phyloP scores from a whole-genome alignment of 495 filamentous ascomycete genomes.

The Sordaria brevicollis region DNA sequence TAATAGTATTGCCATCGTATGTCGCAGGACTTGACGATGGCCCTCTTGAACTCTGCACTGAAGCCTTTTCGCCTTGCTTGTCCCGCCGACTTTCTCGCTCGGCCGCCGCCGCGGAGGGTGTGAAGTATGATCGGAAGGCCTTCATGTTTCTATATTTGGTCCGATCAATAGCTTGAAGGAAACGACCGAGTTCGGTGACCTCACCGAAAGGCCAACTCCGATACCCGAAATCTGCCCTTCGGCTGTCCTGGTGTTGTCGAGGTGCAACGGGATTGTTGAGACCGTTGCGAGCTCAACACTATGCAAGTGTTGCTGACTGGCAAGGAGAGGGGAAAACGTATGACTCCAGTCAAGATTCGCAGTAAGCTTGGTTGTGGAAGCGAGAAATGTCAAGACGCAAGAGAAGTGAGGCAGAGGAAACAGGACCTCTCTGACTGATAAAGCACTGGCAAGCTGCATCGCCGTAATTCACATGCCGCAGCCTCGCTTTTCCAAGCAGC shows the following conservation, averaged over 20 bases:
- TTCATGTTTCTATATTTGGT: conserved; percentile 10
- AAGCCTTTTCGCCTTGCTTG: not conserved
- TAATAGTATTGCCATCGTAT: not conserved
- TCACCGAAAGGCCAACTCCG: not conserved
- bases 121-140: conserved; percentile 16
- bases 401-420: not conserved
- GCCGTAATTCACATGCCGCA: not conserved
- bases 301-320: not conserved
- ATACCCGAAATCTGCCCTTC: not conserved
- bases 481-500: not conserved
- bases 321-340: not conserved
- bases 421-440: not conserved
- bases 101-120: conserved; percentile 1
- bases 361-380: not conserved
- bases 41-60: not conserved
- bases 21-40: not conserved
- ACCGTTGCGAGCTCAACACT: not conserved
- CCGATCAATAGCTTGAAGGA: not conserved
- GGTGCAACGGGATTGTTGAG: not conserved
- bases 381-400: not conserved
- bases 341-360: not conserved
- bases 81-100: not conserved
- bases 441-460: not conserved
- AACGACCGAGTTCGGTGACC: not conserved
- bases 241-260: not conserved